Conservation (phyloP, 768 basidiomycete genomes). For the Lentinula boryana region DNA sequence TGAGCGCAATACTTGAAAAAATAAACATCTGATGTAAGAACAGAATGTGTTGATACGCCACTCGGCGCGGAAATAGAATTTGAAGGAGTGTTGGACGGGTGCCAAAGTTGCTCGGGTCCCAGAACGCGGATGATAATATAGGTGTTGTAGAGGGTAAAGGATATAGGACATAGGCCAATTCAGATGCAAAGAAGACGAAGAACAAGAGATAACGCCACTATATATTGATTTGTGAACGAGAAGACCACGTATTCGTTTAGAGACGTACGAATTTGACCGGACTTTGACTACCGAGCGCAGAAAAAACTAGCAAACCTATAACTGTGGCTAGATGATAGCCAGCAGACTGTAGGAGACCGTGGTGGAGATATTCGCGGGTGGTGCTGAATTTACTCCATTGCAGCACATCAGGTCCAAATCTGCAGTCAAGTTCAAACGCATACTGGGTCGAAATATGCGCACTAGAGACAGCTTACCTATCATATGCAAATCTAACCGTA, state of each 20-base stretch:
- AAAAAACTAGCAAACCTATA: slow-evolving; percentile 53
- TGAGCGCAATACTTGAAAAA: slow-evolving; percentile 67
- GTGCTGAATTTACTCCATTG: slow-evolving; percentile 59
- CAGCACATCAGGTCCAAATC: slow-evolving; percentile 74
- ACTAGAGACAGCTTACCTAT: slow-evolving; percentile 46
- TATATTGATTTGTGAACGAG: not conserved
- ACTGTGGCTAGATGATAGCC: slow-evolving; percentile 65
- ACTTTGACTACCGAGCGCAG: slow-evolving; percentile 53
- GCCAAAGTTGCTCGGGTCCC: slow-evolving; percentile 11
- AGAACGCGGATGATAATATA: slow-evolving; percentile 11
- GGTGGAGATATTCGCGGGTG: slow-evolving; percentile 59
- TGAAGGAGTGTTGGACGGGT: slow-evolving; percentile 26
- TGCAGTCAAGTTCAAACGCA: slow-evolving; percentile 17
- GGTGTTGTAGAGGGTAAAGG: slow-evolving; percentile 37
- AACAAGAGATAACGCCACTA: slow-evolving; percentile 84
- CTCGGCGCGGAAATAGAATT: slow-evolving; percentile 52
- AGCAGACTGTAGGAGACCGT: slow-evolving; percentile 55
- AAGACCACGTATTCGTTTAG: not conserved
- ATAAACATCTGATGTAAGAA: slow-evolving; percentile 76
- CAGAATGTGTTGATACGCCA: slow-evolving; percentile 70
- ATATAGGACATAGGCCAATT: slow-evolving; percentile 60
- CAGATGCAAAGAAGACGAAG: slow-evolving; percentile 50
- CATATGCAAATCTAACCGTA: slow-evolving; percentile 76
- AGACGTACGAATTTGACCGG: slow-evolving; percentile 60
- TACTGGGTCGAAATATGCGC: not conserved